Evolutionary conservation across 495 filamentous ascomycete genomes (phyloP), one percentile per base, ranked within the genome.

Genomic region (Penicillium cataractarum): DNA sequence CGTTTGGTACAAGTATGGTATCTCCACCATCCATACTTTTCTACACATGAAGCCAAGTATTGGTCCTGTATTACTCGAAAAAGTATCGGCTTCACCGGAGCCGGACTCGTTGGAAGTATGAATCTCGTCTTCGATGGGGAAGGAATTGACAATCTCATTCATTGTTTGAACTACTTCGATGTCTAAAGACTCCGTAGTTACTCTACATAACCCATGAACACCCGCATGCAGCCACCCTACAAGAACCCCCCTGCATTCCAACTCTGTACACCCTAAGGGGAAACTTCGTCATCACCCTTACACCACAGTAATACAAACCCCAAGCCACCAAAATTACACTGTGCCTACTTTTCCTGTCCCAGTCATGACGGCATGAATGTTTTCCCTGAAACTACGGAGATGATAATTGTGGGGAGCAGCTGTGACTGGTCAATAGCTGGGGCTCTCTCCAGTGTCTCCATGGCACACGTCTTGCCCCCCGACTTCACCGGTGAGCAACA

Each of bases 401-500:
- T 40, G 35, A 42, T 51, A 44, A 49, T 21, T 71, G 69, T 65
- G 69, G 67, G 62, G 67, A 56, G 51, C 21, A 31, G 15, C 32
- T 58, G 10, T 62, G n/a, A 71, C 33, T 71, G 65, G 63, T 57
- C 57, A 54, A 62, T 65, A 19, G 26, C 8, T 27, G 8, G 46
- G 22, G 19, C 42, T 46, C 42, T 46, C 42, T 46, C 42, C 42
- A 46, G 42, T 46, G 29, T 57, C 58, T 59, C 42, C 63, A 37
- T 55, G 57, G 46, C 65, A 59, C 52, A 61, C 52, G 51, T 53
- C 51, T 62, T 64, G n/a, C n/a, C 50, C 69, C 70, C 70, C 67
- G 63, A 65, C 60, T 70, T 70, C 67, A 68, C 70, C 70, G 70
- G 70, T 72, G 70, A 72, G 65, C 67, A 32, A 72, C 67, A 63